Base-by-base conservation (phyloP, 75 land plant species). In the Adiantum capillusveneris region DNA sequence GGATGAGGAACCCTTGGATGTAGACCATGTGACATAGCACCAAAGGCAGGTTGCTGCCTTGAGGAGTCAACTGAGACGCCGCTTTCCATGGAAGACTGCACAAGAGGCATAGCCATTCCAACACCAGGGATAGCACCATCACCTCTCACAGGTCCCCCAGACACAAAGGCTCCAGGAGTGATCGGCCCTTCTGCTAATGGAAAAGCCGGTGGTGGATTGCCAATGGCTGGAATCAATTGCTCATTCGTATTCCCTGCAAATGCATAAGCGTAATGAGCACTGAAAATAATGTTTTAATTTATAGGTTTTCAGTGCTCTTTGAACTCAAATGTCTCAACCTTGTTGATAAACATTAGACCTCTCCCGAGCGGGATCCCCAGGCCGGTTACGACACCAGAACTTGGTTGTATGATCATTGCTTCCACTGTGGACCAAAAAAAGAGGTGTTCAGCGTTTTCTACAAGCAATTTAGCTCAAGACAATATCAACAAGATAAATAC, bases 121-220 rank as follows among this genome's bases (percentile, higher is more conserved):
- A 94, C 68, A 58, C 98, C 98, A 50, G 98, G 98, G 51, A 94
- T 94, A n/a, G 87, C 81, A 62, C 98, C 98, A 30, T 88, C 98
- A 70, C 75, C 88, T 55, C 84, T 79, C 42, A 72, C 57, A 19
- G 82, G 58, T 22, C 97, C 98, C 21, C 79, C 61, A 29, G 64
- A 64, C 26, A 71, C 65, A 75, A 83, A 86, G 53, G 84, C 73
- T 37, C 97, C 91, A 2, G 86, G 85, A 56, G 85, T 86, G 30
- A 75, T 64, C 52, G 86, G 85, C 0, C 62, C 66, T 34, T 82
- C 96, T 55, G 87, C 63, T 21, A 57, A 29, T 0, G 58, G 65
- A 45, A 76, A 81, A 53, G 65, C 68, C 17, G 65, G 66, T 57
- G 76, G 37, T 29, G 65, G 6, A 21, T 84, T 76, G 49, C 77